A percentile compares a stretch with the other conserved stretches of the same genome.
phyloP scores from a whole-genome alignment of 176 grass and related monocot species.

The Ensete glaucum region DNA sequence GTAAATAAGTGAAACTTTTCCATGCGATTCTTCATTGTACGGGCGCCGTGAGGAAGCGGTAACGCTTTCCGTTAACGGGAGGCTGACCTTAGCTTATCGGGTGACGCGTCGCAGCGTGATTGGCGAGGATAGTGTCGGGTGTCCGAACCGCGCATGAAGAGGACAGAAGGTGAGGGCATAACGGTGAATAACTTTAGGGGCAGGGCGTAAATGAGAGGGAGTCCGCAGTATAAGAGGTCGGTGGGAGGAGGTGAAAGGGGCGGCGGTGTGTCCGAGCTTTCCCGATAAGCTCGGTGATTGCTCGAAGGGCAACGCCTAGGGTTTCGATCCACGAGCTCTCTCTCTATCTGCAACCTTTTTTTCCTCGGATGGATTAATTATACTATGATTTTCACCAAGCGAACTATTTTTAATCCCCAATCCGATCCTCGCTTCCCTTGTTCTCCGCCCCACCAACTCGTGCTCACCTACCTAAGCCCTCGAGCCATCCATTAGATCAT shows the following conservation, averaged over 20 bases:
- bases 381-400: background rate
- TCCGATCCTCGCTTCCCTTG: background rate
- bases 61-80: background rate
- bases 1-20: background rate
- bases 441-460: background rate
- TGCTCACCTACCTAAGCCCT: too few species aligned
- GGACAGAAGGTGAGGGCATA: background rate
- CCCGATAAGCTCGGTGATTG: conserved; percentile 32
- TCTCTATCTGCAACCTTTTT: background rate
- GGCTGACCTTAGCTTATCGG: too few species aligned
- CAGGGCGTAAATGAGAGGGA: background rate
- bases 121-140: background rate
- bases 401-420: background rate
- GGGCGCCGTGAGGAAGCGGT: too few species aligned
- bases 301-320: conserved; percentile 32
- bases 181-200: too few species aligned
- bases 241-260: background rate
- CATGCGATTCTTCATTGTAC: too few species aligned
- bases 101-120: too few species aligned
- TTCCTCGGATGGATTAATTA: conserved; percentile 3
- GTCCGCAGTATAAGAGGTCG: conserved; percentile 6
- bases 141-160: background rate
- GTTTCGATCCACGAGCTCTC: conserved; percentile 16
- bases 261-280: conserved; percentile 30
- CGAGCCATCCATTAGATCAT: background rate